phyloP scores from a whole-genome alignment of 1,284 basidiomycete genomes.

The Serendipita sp. region DNA sequence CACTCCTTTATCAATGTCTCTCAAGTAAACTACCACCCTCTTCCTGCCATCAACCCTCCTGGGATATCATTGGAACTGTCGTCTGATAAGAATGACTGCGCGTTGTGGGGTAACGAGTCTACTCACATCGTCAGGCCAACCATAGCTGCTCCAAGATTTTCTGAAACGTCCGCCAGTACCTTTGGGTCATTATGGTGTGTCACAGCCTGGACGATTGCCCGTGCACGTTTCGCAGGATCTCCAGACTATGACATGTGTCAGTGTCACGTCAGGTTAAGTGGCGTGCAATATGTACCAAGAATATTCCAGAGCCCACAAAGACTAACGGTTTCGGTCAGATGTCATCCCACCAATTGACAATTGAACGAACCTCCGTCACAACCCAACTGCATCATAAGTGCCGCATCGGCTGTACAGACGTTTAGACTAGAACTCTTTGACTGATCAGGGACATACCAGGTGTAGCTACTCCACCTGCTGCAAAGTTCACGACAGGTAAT shows the following conservation, averaged over 20 bases:
- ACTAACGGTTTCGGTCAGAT: conserved; percentile 30
- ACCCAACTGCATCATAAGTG: conserved; percentile 98
- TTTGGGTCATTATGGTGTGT: conserved; percentile 94
- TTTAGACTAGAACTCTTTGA: conserved; percentile 5
- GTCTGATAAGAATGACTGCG: background rate
- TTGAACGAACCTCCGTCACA: conserved; percentile 76
- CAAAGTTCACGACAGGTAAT: conserved; percentile 88
- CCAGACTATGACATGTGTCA: conserved; percentile 47
- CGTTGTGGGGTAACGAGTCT: conserved; percentile 4
- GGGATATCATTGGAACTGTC: conserved; percentile 45
- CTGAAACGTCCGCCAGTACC: conserved; percentile 76
- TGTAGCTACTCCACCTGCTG: conserved; percentile 94
- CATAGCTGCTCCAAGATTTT: conserved; percentile 82
- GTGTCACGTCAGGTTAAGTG: conserved; percentile 9
- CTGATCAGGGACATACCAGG: conserved; percentile 43
- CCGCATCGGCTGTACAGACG: conserved; percentile 64
- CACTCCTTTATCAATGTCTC: background rate
- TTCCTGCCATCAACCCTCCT: conserved; percentile 40
- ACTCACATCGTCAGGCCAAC: conserved; percentile 80
- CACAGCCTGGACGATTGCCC: conserved; percentile 94
- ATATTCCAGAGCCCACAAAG: conserved; percentile 91
- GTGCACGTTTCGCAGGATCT: conserved; percentile 86
- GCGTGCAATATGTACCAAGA: conserved; percentile 46
- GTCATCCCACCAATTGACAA: background rate
- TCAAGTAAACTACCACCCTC: conserved; percentile 31